Conservation (phyloP, 2,329 filamentous ascomycete species). For the Paracorniculantispora psalliotae region DNA sequence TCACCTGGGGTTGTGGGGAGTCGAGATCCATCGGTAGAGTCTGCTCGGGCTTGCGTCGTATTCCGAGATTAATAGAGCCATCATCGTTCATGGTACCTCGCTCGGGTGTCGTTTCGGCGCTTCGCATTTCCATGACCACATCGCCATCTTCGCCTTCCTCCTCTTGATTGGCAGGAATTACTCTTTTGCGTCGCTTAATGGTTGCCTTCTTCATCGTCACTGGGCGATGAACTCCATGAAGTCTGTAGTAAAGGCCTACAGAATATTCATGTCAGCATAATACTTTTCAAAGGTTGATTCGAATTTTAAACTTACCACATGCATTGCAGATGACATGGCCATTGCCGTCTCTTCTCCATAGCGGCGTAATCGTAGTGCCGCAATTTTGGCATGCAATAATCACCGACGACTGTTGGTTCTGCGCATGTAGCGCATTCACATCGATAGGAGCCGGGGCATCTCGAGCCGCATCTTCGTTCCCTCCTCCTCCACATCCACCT, state of each 20-base stretch:
- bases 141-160: constrained; percentile 45
- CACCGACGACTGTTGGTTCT: constrained; percentile 25
- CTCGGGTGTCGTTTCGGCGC: constrained; percentile 36
- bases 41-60: constrained; percentile 44
- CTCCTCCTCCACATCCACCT: constrained; percentile 31
- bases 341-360: constrained; percentile 91
- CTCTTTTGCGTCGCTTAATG: constrained; percentile 91
- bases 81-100: constrained; percentile 57
- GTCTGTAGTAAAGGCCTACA: constrained; percentile 87
- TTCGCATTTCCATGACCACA: constrained; percentile 37
- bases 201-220: constrained; percentile 99
- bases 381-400: constrained; percentile 96
- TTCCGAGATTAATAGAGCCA: constrained; percentile 59
- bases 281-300: neutral
- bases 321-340: constrained; percentile 98
- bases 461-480: constrained; percentile 11
- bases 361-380: constrained; percentile 88
- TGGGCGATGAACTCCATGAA: constrained; percentile 87
- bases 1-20: constrained; percentile 37
- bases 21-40: constrained; percentile 45
- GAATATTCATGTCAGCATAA: neutral
- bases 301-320: constrained; percentile 66
- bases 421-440: constrained; percentile 36
- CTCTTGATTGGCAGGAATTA: constrained; percentile 70
- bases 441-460: constrained; percentile 20